phyloP scores from a whole-genome alignment of 176 grass and related monocot species.

The Raddia distichophylla region DNA sequence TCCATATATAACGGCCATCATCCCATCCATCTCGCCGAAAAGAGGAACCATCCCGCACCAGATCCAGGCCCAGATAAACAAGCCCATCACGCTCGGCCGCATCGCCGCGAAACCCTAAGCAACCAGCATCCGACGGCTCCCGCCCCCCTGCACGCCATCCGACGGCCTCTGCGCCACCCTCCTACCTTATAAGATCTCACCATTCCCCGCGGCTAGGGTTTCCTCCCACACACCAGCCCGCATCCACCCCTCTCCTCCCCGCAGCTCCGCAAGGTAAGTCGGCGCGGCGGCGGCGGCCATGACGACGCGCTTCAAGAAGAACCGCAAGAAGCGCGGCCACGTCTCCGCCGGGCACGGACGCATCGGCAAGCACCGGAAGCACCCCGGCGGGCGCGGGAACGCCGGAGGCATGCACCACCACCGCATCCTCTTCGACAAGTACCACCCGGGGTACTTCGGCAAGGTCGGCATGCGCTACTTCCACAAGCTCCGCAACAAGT shows the following conservation, averaged over 20 bases:
- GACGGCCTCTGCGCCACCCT: not conserved
- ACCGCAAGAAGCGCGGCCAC: constrained; percentile 94
- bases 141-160: not conserved
- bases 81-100: not conserved
- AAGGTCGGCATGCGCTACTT: constrained; percentile 99
- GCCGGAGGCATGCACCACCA: constrained; percentile 98
- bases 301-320: constrained; percentile 93
- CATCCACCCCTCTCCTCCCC: not conserved
- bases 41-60: no score
- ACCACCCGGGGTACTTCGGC: constrained; percentile 88
- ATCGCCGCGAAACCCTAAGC: constrained; percentile 30
- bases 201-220: constrained; percentile 37
- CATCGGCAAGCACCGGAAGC: constrained; percentile 95
- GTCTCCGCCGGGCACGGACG: constrained; percentile 88
- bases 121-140: constrained; percentile 14
- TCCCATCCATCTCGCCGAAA: not conserved
- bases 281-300: constrained; percentile 51
- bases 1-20: no score
- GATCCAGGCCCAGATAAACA: not conserved
- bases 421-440: constrained; percentile 98
- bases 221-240: constrained; percentile 31
- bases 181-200: constrained; percentile 16
- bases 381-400: constrained; percentile 87
- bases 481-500: constrained; percentile 88
- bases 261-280: constrained; percentile 32